A percentile compares a stretch with the other conserved stretches of the same genome.
Conservation (phyloP, 1,139 yeast species). For the Diutina ranongensis region DNA sequence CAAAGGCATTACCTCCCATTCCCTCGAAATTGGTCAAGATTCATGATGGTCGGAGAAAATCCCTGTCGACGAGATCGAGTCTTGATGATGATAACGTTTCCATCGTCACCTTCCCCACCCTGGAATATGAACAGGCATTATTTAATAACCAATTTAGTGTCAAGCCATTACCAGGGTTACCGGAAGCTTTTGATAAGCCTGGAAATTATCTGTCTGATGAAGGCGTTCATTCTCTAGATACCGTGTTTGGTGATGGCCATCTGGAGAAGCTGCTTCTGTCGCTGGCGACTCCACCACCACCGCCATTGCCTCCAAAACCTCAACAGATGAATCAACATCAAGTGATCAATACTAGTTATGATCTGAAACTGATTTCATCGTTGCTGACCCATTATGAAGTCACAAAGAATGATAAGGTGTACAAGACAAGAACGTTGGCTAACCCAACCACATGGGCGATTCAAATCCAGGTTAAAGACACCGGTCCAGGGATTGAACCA, state of each 20-base stretch:
- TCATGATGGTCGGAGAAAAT: not conserved
- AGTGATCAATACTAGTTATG: slow-evolving; percentile 1
- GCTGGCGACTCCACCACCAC: slow-evolving; percentile 4
- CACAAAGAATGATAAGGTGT: slow-evolving; percentile 23
- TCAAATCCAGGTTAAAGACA: slow-evolving; percentile 71
- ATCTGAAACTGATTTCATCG: slow-evolving; percentile 1
- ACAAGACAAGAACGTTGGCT: slow-evolving; percentile 25
- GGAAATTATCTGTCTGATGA: not conserved
- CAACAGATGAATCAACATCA: slow-evolving; percentile 3
- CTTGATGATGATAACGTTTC: slow-evolving; percentile 16
- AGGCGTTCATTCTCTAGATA: not conserved
- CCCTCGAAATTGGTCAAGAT: not conserved
- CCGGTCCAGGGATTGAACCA: slow-evolving; percentile 88
- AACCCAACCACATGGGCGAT: slow-evolving; percentile 44
- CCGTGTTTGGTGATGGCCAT: not conserved
- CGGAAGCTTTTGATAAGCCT: not conserved
- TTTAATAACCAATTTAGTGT: slow-evolving; percentile 38
- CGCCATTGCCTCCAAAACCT: slow-evolving; percentile 2
- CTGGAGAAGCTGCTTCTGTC: slow-evolving; percentile 1
- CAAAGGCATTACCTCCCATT: not conserved
- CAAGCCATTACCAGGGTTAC: slow-evolving; percentile 19
- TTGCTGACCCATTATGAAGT: slow-evolving; percentile 5
- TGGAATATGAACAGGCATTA: slow-evolving; percentile 43
- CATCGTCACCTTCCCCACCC: slow-evolving; percentile 35
- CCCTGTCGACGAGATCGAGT: not conserved